Evolutionary conservation across 179 eudicot species (phyloP), one percentile per base, ranked within the genome.

Genomic region (Silene noctiflora): DNA sequence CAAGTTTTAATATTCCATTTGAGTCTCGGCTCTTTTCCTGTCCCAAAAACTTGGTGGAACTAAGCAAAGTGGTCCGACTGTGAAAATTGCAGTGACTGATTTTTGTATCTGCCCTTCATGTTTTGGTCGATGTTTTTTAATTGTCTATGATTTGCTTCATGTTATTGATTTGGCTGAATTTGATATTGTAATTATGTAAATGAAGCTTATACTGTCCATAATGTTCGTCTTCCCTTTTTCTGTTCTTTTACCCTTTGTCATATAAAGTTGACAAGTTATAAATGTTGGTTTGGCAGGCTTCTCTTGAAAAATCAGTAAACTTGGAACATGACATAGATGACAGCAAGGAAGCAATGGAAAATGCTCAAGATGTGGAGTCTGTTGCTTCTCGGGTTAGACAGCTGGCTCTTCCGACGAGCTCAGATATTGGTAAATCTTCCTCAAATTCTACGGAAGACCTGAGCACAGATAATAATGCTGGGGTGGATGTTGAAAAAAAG

Each of bases 401-500:
- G 63, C 81, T 94, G 73, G 68, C 86, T 70, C 80, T 94, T 78
- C 83, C 89, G 76, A 77, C 83, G 66, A 82, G 72, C 51, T n/a
- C 84, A 3, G 71, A 77, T 58, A 74, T 44, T 74, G 81, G 78
- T 58, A 67, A 75, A 76, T 82, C 91, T 74, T 78, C 88, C 21
- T 69, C 77, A 63, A 76, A 82, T 73, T 67, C 90, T 67, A 66
- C 75, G 4, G 85, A 82, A 39, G 74, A 75, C 77, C 80, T 84
- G 60, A 80, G 66, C 77, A 73, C 90, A 11, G 87, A 71, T 13
- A 86, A 71, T 13, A 85, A 83, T 73, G 72, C 74, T 53, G 75
- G 70, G 71, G 88, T 78, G 46, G 97, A 88, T 77, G 80, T 94
- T 80, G 93, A 91, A 78, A 94, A 92, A 88, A 92, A 83, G 71